Evolutionary conservation across 495 filamentous ascomycete genomes (phyloP).

Genomic region (Lasiosphaeria miniovina): DNA sequence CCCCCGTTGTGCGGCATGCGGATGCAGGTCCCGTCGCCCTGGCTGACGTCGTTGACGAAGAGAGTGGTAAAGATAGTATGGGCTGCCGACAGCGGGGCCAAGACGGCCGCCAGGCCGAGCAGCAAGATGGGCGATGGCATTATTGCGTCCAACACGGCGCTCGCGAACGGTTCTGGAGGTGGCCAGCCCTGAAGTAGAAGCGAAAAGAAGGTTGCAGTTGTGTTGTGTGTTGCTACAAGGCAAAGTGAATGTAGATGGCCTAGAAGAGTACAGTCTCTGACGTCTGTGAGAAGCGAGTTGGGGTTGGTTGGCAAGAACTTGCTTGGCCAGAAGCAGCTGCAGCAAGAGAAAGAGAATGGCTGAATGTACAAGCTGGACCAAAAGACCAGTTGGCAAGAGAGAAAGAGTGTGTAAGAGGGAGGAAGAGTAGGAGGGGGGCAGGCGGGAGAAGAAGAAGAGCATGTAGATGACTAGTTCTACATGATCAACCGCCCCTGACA

Average conservation of each 20-base stretch:
- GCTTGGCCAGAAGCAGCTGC: background rate
- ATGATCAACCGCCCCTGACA: no score
- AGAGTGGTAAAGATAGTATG: constrained; percentile 69
- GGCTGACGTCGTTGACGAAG: constrained; percentile 58
- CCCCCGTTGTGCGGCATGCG: constrained; percentile 56
- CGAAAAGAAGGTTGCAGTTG: background rate
- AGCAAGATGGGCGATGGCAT: constrained; percentile 25
- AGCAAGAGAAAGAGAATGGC: background rate
- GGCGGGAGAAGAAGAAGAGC: background rate
- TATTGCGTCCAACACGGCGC: background rate
- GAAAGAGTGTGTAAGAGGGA: background rate
- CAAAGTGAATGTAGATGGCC: constrained; percentile 5
- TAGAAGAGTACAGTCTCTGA: background rate
- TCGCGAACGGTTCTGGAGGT: background rate
- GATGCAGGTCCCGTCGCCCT: constrained; percentile 68
- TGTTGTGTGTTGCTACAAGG: no score
- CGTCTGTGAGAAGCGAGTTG: background rate
- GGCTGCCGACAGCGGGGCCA: constrained; percentile 37
- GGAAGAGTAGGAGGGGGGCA: background rate
- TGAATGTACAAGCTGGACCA: background rate
- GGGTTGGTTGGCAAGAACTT: background rate
- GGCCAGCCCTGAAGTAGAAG: constrained; percentile 13
- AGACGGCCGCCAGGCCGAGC: constrained; percentile 27
- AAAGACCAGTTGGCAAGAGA: background rate
- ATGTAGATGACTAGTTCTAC: no score